These are phyloP conservation scores for Diaporthe ilicicola DNA, from an alignment of 2,329 filamentous ascomycete species.

Conservation along the genomic window DNA sequence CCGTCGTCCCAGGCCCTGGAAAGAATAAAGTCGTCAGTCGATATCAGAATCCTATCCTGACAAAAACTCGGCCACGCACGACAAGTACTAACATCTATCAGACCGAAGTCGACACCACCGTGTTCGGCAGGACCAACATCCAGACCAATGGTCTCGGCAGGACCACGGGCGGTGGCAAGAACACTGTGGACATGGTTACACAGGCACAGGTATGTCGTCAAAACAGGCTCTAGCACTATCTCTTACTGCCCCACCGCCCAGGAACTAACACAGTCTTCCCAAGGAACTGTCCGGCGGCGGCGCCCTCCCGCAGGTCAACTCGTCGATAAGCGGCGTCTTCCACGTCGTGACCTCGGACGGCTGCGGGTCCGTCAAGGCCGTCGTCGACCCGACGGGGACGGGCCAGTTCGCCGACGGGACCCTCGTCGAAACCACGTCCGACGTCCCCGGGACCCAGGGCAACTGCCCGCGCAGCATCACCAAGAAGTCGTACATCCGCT, in stretches of 20 bases:
- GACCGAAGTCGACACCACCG: slow-evolving; percentile 44
- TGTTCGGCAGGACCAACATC: slow-evolving; percentile 40
- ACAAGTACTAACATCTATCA: neutral
- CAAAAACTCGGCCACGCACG: no score
- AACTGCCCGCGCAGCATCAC: slow-evolving; percentile 31
- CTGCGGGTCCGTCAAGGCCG: slow-evolving; percentile 49
- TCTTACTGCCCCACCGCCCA: no score
- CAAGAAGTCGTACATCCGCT: slow-evolving; percentile 20
- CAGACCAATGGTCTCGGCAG: slow-evolving; percentile 49
- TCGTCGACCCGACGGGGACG: slow-evolving; percentile 48
- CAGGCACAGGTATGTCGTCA: slow-evolving; percentile 32
- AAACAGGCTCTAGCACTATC: no score
- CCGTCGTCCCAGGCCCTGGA: slow-evolving; percentile 36
- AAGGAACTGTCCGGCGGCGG: slow-evolving; percentile 49
- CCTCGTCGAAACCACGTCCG: slow-evolving; percentile 32
- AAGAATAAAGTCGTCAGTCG: slow-evolving; percentile 22
- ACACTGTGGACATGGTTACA: slow-evolving; percentile 45
- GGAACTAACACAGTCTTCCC: slow-evolving; percentile 4
- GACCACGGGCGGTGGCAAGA: slow-evolving; percentile 47
- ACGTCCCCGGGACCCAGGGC: slow-evolving; percentile 33
- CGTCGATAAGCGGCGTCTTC: slow-evolving; percentile 44
- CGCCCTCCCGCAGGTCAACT: slow-evolving; percentile 50
- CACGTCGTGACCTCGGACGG: slow-evolving; percentile 54
- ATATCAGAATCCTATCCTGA: no score
- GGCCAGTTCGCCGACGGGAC: slow-evolving; percentile 34